A percentile compares a stretch with the other conserved stretches of the same genome.
phyloP scores from a whole-genome alignment of 768 basidiomycete genomes.

The Butyriboletus loyo region DNA sequence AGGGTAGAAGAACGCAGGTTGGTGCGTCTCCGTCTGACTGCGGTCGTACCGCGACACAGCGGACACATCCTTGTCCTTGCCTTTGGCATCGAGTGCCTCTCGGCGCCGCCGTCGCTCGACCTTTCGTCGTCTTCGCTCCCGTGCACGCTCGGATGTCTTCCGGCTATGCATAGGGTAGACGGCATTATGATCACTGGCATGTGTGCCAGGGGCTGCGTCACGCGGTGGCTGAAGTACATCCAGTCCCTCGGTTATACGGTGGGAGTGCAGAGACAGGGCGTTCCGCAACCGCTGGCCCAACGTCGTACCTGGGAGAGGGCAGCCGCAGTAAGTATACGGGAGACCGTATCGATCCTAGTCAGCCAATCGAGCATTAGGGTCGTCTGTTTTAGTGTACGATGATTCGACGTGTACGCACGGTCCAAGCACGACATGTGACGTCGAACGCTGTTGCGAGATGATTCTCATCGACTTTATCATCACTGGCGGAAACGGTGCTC shows the following conservation, averaged over 20 bases:
- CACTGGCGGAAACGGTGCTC: conserved; percentile 29
- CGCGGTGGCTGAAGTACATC: conserved; percentile 30
- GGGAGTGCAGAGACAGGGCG: conserved; percentile 9
- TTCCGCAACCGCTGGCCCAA: conserved; percentile 44
- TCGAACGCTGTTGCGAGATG: conserved; percentile 47
- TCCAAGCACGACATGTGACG: conserved; percentile 48
- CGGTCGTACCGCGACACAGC: neutral
- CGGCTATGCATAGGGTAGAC: conserved; percentile 35
- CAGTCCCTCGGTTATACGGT: conserved; percentile 3
- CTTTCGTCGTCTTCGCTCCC: conserved; percentile 8
- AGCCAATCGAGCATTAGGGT: neutral
- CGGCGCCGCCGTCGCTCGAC: conserved; percentile 6
- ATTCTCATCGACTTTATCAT: conserved; percentile 50
- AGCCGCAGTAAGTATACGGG: conserved; percentile 58
- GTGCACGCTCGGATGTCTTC: conserved; percentile 1
- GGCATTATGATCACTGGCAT: conserved; percentile 53
- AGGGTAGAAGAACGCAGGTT: conserved; percentile 11
- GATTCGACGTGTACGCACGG: conserved; percentile 24
- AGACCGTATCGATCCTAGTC: conserved; percentile 44
- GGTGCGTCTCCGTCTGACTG: neutral
- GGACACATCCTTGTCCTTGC: neutral
- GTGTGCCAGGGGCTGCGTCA: conserved; percentile 42
- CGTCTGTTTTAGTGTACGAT: neutral
- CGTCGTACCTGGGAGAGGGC: conserved; percentile 45
- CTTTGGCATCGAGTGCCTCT: neutral